phyloP scores from a whole-genome alignment of 768 basidiomycete genomes.

The Pisolithus microcarpus region DNA sequence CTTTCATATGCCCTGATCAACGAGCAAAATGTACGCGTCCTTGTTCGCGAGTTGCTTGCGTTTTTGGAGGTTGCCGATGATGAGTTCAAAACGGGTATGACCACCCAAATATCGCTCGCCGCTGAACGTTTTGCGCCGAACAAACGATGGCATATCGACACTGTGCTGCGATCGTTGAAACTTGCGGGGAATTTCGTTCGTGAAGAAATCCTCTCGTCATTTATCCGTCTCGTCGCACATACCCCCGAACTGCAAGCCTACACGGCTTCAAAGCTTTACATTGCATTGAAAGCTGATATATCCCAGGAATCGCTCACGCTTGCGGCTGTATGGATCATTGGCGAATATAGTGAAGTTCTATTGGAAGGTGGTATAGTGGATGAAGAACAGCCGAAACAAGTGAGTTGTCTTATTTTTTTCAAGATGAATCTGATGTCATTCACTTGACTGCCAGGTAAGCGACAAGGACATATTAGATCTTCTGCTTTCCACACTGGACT shows the following conservation, averaged over 20 bases:
- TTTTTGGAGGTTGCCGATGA: constrained; percentile 98
- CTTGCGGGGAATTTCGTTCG: constrained; percentile 96
- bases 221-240: constrained; percentile 93
- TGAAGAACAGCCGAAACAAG: constrained; percentile 65
- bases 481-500: constrained; percentile 78
- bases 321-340: constrained; percentile 90
- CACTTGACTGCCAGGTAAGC: constrained; percentile 42
- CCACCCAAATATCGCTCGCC: constrained; percentile 92
- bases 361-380: constrained; percentile 79
- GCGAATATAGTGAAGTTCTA: constrained; percentile 90
- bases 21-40: constrained; percentile 85
- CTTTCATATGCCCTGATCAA: constrained; percentile 96
- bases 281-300: constrained; percentile 81
- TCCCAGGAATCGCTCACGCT: constrained; percentile 95
- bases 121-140: constrained; percentile 97
- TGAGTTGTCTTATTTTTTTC: constrained; percentile 27
- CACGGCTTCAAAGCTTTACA: constrained; percentile 85
- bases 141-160: constrained; percentile 99
- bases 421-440: background rate
- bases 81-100: constrained; percentile 97
- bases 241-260: constrained; percentile 96
- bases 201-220: constrained; percentile 91
- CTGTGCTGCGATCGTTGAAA: constrained; percentile 85
- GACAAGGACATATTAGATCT: constrained; percentile 85
- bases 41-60: constrained; percentile 86